Percentiles rank a stretch among this genome's conserved stretches.
These are phyloP conservation scores for Coemansia sp. DNA, from an alignment of 192 early-diverging fungal genomes.

Conservation along the genomic window DNA sequence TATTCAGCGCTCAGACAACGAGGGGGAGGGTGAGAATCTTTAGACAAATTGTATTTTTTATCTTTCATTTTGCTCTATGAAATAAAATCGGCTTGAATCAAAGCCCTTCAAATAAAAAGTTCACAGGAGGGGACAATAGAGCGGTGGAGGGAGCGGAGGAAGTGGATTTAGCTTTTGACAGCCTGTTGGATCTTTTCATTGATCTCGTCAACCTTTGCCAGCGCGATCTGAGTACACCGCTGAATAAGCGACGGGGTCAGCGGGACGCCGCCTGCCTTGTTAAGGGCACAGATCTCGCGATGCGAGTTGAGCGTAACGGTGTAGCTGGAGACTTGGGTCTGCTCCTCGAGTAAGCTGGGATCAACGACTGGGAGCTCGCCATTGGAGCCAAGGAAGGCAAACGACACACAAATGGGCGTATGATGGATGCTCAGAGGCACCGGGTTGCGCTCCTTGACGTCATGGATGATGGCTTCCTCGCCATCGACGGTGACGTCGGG, in stretches of 20 bases:
- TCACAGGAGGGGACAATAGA: no score
- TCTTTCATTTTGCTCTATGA: no score
- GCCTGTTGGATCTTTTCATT: constrained; percentile 80
- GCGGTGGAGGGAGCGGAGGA: background rate
- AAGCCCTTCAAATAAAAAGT: no score
- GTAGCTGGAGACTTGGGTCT: constrained; percentile 79
- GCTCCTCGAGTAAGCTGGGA: constrained; percentile 86
- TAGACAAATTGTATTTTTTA: no score
- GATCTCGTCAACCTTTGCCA: constrained; percentile 60
- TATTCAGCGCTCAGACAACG: constrained; percentile 26
- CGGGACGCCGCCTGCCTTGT: constrained; percentile 89
- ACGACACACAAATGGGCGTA: constrained; percentile 90
- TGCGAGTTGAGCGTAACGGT: constrained; percentile 91
- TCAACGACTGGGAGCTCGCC: constrained; percentile 71
- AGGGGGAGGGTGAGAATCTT: background rate
- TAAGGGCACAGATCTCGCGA: constrained; percentile 88
- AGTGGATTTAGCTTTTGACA: constrained; percentile 54
- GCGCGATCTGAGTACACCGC: constrained; percentile 81
- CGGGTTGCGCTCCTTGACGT: constrained; percentile 82
- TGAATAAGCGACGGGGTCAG: constrained; percentile 75
- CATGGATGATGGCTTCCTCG: constrained; percentile 82
- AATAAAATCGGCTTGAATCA: background rate
- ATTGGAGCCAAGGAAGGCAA: constrained; percentile 82
- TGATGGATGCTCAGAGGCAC: constrained; percentile 96
- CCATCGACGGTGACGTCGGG: constrained; percentile 97